These are phyloP conservation scores for Keithomyces neogunnii DNA, from an alignment of 2,329 filamentous ascomycete genomes.

Conservation along the genomic window DNA sequence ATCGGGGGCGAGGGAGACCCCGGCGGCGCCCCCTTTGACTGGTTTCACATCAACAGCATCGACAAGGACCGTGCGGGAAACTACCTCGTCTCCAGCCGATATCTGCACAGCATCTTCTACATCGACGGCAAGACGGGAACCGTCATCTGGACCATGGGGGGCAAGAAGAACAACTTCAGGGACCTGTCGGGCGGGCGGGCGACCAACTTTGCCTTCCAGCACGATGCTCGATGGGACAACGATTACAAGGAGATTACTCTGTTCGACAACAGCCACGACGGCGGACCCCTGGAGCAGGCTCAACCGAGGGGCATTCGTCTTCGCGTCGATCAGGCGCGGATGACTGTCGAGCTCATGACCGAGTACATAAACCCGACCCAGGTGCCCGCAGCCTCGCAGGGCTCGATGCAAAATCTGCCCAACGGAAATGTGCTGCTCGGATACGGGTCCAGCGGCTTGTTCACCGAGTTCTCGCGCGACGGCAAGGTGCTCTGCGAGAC, in stretches of 20 bases:
- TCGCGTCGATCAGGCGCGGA: constrained; percentile 3
- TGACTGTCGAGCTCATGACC: constrained; percentile 4
- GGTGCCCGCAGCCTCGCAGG: constrained; percentile 6
- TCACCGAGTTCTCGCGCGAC: constrained; percentile 17
- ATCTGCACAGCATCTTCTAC: constrained; percentile 12
- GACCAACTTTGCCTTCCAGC: constrained; percentile 38
- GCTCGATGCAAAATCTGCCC: constrained; percentile 18
- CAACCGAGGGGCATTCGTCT: constrained; percentile 15
- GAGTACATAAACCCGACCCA: constrained; percentile 8
- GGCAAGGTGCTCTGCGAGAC: constrained; percentile 13
- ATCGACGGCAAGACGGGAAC: constrained; percentile 33
- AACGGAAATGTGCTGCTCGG: constrained; percentile 34
- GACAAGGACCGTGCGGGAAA: constrained; percentile 26
- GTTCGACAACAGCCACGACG: constrained; percentile 43
- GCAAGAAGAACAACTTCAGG: constrained; percentile 28
- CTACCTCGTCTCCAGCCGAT: constrained; percentile 17
- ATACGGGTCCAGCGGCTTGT: constrained; percentile 25
- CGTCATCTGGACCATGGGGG: constrained; percentile 43
- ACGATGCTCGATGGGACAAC: constrained; percentile 36
- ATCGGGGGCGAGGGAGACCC: constrained; percentile 16
- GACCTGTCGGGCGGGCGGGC: constrained; percentile 23
- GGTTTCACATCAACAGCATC: constrained; percentile 25
- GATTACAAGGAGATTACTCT: constrained; percentile 36
- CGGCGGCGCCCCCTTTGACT: constrained; percentile 13
- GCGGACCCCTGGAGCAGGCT: constrained; percentile 22